Evolutionary conservation across 139 green algal species (phyloP).

Genomic region (Picocystis salinarum): DNA sequence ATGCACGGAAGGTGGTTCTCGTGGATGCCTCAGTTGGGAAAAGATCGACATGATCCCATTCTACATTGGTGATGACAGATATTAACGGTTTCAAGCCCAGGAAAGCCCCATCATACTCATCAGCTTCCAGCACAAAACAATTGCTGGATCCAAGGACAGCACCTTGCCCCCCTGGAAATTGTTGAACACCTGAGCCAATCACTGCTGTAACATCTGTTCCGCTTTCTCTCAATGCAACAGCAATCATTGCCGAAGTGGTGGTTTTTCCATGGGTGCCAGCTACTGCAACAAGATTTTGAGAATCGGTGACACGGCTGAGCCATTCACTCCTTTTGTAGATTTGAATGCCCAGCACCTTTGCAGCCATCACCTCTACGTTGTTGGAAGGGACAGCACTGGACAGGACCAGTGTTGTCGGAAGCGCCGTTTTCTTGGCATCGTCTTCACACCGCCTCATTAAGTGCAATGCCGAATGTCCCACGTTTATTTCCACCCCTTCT

Average conservation of each 20-base stretch:
- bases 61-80: constrained; percentile 26
- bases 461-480: too few species aligned
- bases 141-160: too few species aligned
- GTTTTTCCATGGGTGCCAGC: constrained; percentile 20
- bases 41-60: constrained; percentile 31
- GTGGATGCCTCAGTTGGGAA: constrained; percentile 9
- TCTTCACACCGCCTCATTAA: too few species aligned
- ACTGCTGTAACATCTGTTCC: constrained; percentile 14
- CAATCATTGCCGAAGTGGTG: constrained; percentile 17
- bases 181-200: constrained; percentile 13
- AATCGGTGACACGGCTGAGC: constrained; percentile 12
- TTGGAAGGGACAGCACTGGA: constrained; percentile 10
- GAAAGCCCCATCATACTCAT: constrained; percentile 8
- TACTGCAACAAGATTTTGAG: constrained; percentile 14
- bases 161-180: too few species aligned
- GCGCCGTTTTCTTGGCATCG: neutral
- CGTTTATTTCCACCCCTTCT: too few species aligned
- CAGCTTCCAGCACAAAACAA: constrained; percentile 3
- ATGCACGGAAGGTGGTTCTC: neutral
- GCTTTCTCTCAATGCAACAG: constrained; percentile 6
- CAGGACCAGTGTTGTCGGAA: constrained; percentile 11
- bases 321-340: constrained; percentile 15
- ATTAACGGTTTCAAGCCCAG: constrained; percentile 9
- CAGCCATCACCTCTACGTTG: constrained; percentile 13
- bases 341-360: constrained; percentile 7